phyloP scores from a whole-genome alignment of 1,139 yeast genomes.

The Nakaseomyces bracarensis region DNA sequence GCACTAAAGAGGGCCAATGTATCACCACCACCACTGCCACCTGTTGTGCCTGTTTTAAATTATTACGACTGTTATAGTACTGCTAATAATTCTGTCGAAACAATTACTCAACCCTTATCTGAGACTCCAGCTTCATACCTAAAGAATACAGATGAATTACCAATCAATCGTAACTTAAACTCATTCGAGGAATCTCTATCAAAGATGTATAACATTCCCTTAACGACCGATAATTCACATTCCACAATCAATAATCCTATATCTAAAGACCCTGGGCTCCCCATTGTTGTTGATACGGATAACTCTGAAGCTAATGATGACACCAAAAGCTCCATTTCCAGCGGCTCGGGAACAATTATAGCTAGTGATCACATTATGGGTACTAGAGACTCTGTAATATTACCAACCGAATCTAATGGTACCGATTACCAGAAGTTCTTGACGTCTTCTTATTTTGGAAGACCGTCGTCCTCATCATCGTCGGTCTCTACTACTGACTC shows the following conservation, averaged over 20 bases:
- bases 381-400: neutral
- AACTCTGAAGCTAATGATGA: neutral
- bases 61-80: conserved; percentile 2
- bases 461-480: conserved; percentile 6
- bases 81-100: conserved; percentile 3
- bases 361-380: neutral
- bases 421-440: conserved; percentile 23
- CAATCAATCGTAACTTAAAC: neutral
- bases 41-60: neutral
- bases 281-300: conserved; percentile 3
- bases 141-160: neutral
- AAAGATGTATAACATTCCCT: neutral
- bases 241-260: too few species aligned
- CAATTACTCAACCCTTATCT: conserved; percentile 1
- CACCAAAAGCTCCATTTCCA: conserved; percentile 1
- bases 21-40: neutral
- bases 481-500: conserved; percentile 4
- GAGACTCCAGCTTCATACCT: neutral
- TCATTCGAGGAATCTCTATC: conserved; percentile 2
- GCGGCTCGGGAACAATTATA: neutral
- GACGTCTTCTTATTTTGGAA: conserved; percentile 24
- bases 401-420: conserved; percentile 9
- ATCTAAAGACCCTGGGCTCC: too few species aligned
- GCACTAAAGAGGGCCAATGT: neutral
- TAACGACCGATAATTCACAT: too few species aligned